phyloP scores from a whole-genome alignment of 1,139 yeast genomes.

The Kodamaea anthophila region DNA sequence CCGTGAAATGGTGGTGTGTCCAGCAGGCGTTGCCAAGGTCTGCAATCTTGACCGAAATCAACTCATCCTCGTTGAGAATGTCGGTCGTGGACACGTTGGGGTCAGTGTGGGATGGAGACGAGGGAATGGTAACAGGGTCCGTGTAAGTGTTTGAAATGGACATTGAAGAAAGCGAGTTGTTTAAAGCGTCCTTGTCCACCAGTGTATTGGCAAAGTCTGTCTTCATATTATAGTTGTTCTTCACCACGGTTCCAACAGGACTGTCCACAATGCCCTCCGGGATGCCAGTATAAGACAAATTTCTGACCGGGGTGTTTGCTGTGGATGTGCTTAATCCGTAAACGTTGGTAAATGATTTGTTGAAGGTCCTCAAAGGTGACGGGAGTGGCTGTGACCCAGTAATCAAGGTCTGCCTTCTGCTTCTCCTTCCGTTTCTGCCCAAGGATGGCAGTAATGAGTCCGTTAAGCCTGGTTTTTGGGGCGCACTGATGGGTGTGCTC shows the following conservation, averaged over 20 bases:
- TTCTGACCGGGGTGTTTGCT: conserved; percentile 35
- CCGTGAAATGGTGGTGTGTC: conserved; percentile 45
- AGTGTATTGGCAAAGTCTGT: conserved; percentile 3
- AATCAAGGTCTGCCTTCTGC: conserved; percentile 69
- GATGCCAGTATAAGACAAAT: conserved; percentile 13
- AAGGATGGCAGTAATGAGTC: conserved; percentile 28
- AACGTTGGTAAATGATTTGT: conserved; percentile 26
- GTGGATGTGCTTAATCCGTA: conserved; percentile 37
- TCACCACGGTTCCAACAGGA: conserved; percentile 10
- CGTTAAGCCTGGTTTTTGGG: not conserved
- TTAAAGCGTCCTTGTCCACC: conserved; percentile 18
- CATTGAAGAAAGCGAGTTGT: conserved; percentile 40
- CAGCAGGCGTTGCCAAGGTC: conserved; percentile 49
- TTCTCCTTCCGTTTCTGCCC: conserved; percentile 46
- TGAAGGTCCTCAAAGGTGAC: conserved; percentile 48
- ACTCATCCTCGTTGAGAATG: conserved; percentile 39
- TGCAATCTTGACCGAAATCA: conserved; percentile 44
- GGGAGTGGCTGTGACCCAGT: conserved; percentile 87
- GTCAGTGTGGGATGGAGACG: conserved; percentile 8
- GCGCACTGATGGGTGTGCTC: conserved; percentile 5
- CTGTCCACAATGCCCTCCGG: conserved; percentile 9
- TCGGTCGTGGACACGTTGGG: conserved; percentile 8
- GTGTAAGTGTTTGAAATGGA: conserved; percentile 28
- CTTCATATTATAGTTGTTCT: conserved; percentile 8
- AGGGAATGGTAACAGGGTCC: conserved; percentile 21